Evolutionary conservation across 2,329 filamentous ascomycete genomes (phyloP), one percentile per base, ranked within the genome.

Genomic region (Chrysoporthe austroafricana): DNA sequence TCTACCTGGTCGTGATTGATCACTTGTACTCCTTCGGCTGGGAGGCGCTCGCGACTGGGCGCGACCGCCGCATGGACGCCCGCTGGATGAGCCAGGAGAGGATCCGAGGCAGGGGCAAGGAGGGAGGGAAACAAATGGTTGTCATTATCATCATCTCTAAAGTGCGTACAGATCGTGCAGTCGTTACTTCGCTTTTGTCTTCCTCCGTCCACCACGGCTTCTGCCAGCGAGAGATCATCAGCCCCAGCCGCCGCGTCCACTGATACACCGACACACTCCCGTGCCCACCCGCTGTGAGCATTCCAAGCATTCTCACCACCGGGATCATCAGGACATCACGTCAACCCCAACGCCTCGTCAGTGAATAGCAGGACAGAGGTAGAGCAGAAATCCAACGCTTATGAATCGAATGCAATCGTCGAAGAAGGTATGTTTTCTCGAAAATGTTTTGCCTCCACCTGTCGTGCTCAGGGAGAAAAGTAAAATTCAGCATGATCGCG

Each of bases 141-240:
- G 39, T 70, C 68, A 68, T 70, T 68, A 69, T 67, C 64, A 62
- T 69, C 54, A 68, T 48, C 54, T 66, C 68, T 68, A 60, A 44
- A 62, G 61, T 63, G 46, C 66, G 48, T 62, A 50, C 36, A 63
- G 44, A 62, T 70, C 68, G 68, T 70, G 21, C 63, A 36, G 61
- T 68, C 66, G 42, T 68, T 39, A 66, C 56, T 43, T 36, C n/a
- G 43, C 59, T 63, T 60, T 63, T 66, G 60, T 69, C 64, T 66
- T 67, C 43, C 52, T 44, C 48, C 26, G 14, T 32, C 18, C 42
- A 36, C 48, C 34, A 21, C 7, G 3, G 8, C 16, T 14, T 42
- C 16, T 32, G 26, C 50, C 48, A 52, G 5, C 11, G 50, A 32
- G 3, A 26, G 21, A 52, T 7, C 21, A 21, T 32, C 21, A 4